Conservation (phyloP, 163 green algal species). For the Coccomyxa subellipsoidea region DNA sequence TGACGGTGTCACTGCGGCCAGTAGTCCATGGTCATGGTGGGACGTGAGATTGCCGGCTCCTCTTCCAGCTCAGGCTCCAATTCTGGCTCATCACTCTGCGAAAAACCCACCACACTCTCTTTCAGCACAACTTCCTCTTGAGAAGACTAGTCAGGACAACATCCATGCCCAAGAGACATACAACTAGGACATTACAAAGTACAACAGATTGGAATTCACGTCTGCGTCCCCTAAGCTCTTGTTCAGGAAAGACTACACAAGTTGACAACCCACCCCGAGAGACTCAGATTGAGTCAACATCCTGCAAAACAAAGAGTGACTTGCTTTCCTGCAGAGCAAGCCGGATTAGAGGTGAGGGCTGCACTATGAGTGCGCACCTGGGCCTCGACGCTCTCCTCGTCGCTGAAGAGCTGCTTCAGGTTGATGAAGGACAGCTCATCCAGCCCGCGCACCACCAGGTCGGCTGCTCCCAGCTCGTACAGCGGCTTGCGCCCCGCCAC, state of each 20-base stretch:
- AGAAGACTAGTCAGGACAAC: no score
- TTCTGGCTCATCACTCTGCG: constrained; percentile 4
- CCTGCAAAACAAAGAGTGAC: neutral
- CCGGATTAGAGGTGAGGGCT: neutral
- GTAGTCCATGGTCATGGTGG: neutral
- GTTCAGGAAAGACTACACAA: no score
- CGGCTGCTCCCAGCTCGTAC: constrained; percentile 84
- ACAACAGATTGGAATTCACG: neutral
- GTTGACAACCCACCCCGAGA: no score
- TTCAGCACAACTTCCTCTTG: neutral
- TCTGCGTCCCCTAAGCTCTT: no score
- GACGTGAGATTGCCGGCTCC: neutral
- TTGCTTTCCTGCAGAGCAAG: neutral
- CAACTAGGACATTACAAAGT: neutral
- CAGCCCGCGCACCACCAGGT: constrained; percentile 84
- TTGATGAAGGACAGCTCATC: constrained; percentile 82
- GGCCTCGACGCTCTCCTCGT: constrained; percentile 56
- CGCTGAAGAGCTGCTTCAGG: constrained; percentile 88
- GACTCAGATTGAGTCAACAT: neutral
- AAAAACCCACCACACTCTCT: neutral
- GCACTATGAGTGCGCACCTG: constrained; percentile 18
- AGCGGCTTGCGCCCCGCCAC: constrained; percentile 68
- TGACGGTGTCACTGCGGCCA: neutral
- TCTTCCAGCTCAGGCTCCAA: neutral
- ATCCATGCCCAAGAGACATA: neutral